Conservation (phyloP, 1,139 yeast species). For the Blastobotrys elegans region DNA sequence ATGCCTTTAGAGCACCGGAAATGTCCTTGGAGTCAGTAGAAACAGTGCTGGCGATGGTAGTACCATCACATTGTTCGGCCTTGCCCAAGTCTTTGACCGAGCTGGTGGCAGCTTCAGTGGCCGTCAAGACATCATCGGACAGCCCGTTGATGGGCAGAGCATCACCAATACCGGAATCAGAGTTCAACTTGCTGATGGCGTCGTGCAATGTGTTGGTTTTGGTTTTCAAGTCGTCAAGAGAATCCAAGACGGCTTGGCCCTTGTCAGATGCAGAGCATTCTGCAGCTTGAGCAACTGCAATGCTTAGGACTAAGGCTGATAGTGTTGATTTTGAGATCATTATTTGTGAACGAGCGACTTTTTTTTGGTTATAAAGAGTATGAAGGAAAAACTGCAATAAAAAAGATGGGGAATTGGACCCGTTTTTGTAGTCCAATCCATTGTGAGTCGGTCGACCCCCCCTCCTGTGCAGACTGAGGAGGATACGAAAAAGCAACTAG, state of each 20-base stretch:
- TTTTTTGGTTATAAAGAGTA: background rate
- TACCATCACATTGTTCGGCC: slow-evolving; percentile 6
- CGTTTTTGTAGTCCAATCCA: background rate
- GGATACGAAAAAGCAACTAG: background rate
- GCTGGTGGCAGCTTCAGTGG: slow-evolving; percentile 7
- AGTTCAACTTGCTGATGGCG: background rate
- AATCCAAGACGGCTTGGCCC: slow-evolving; percentile 2
- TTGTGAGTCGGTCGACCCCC: too few relatives aligned
- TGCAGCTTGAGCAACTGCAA: slow-evolving; percentile 8
- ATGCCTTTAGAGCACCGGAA: background rate
- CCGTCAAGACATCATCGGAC: slow-evolving; percentile 5
- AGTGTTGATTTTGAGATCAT: slow-evolving; percentile 10
- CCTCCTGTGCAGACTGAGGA: too few relatives aligned
- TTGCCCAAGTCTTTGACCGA: slow-evolving; percentile 4
- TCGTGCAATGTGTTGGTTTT: slow-evolving; percentile 4
- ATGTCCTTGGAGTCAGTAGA: slow-evolving; percentile 1
- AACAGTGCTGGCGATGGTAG: slow-evolving; percentile 1
- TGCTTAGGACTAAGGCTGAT: slow-evolving; percentile 5
- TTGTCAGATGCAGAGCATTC: slow-evolving; percentile 4
- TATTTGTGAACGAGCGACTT: slow-evolving; percentile 2
- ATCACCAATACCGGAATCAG: slow-evolving; percentile 5
- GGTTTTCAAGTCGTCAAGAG: background rate
- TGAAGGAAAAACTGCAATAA: background rate
- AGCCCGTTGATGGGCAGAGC: slow-evolving; percentile 9
- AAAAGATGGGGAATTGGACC: background rate